phyloP scores from a whole-genome alignment of 257 asterid genomes.

The Cordia subcordata region DNA sequence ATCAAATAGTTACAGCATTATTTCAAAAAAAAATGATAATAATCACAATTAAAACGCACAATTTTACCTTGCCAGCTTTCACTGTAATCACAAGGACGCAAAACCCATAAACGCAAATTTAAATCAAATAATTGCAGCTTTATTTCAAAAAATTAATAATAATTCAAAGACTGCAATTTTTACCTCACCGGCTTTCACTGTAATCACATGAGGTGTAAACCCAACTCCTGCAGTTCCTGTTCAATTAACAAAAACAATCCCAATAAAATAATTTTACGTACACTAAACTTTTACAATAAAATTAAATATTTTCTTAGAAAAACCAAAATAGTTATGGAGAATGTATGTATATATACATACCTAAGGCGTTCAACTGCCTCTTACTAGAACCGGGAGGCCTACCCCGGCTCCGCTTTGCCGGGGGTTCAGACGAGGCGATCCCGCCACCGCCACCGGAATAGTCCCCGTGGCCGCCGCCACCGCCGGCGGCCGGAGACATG shows the following conservation, averaged over 20 bases:
- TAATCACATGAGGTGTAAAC: constrained; percentile 50
- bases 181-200: constrained; percentile 50
- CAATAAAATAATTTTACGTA: too few species aligned
- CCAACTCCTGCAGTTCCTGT: constrained; percentile 38
- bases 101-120: too few species aligned
- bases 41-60: too few species aligned
- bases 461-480: constrained; percentile 9
- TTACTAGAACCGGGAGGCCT: constrained; percentile 55
- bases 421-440: constrained; percentile 30
- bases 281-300: too few species aligned
- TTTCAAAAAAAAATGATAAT: too few species aligned
- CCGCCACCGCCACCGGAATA: constrained; percentile 30
- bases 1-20: too few species aligned
- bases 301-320: neutral
- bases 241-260: neutral
- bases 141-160: too few species aligned
- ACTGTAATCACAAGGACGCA: constrained; percentile 37
- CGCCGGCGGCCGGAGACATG: constrained; percentile 21
- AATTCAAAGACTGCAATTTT: neutral
- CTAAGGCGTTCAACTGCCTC: constrained; percentile 46
- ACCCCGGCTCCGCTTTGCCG: constrained; percentile 34
- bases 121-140: too few species aligned
- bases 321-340: neutral
- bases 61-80: too few species aligned
- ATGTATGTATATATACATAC: constrained; percentile 12